Percentiles rank a stretch among this genome's conserved stretches.
phyloP scores from a whole-genome alignment of 805 yeast genomes.

The Zygoascus tannicola region DNA sequence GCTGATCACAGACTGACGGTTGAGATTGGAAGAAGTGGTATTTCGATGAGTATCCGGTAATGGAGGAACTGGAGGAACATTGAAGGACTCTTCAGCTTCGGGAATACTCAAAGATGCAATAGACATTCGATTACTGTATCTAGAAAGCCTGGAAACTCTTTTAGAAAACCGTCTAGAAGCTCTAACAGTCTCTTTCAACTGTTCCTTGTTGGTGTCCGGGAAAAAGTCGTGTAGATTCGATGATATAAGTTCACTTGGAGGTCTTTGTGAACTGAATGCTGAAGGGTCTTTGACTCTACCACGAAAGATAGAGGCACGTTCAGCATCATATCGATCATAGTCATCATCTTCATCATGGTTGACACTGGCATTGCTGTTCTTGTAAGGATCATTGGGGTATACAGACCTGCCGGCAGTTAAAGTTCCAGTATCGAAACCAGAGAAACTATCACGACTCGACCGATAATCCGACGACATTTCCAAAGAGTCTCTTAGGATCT shows the following conservation, averaged over 20 bases:
- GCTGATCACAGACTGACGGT: background rate
- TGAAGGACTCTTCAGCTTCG: slow-evolving; percentile 13
- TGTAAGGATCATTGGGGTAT: background rate
- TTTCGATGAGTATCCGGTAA: slow-evolving; percentile 3
- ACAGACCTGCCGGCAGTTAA: background rate
- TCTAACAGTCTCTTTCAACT: slow-evolving; percentile 68
- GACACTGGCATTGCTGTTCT: background rate
- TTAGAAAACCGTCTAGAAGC: slow-evolving; percentile 77
- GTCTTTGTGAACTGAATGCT: slow-evolving; percentile 46
- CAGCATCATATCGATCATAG: slow-evolving; percentile 8
- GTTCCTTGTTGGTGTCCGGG: slow-evolving; percentile 68
- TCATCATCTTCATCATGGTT: slow-evolving; percentile 6
- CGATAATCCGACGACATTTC: background rate
- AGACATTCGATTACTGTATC: slow-evolving; percentile 24
- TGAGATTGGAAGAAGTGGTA: background rate
- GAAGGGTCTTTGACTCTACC: background rate
- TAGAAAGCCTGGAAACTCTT: slow-evolving; percentile 40
- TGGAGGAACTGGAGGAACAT: slow-evolving; percentile 18
- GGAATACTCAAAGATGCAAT: slow-evolving; percentile 23
- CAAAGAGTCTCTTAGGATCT: slow-evolving; percentile 15
- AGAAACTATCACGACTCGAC: background rate
- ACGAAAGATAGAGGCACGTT: background rate
- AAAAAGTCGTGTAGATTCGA: slow-evolving; percentile 83
- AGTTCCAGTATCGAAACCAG: background rate
- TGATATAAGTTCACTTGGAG: slow-evolving; percentile 86